Evolutionary conservation across 352 stramenopile species (phyloP).

Genomic region (Phytophthora constricta): DNA sequence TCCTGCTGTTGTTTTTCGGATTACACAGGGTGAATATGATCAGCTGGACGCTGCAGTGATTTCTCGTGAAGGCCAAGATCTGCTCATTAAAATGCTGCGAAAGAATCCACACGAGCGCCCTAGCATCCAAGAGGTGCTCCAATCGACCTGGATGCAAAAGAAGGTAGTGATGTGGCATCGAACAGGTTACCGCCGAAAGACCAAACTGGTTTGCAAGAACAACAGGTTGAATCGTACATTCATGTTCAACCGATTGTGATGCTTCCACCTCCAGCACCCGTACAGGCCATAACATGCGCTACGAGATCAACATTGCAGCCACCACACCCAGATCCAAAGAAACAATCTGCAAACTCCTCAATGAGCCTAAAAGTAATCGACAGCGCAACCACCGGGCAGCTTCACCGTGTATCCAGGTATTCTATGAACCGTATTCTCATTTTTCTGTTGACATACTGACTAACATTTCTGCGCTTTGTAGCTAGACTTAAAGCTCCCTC

Average conservation of each 20-base stretch:
- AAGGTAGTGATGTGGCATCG: neutral
- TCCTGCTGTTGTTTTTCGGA: conserved; percentile 53
- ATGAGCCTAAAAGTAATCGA: no score
- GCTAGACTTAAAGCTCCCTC: conserved; percentile 23
- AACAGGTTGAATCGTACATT: neutral
- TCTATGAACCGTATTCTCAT: neutral
- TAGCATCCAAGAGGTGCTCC: conserved; percentile 23
- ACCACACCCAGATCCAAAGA: neutral
- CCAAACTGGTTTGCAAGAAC: neutral
- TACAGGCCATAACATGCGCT: neutral
- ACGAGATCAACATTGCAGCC: neutral
- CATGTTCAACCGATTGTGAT: neutral
- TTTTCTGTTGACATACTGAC: neutral
- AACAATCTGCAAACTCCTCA: no score
- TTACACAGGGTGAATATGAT: conserved; percentile 47
- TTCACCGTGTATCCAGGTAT: neutral
- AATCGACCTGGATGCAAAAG: conserved; percentile 22
- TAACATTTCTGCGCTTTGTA: neutral
- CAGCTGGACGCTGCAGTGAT: conserved; percentile 22
- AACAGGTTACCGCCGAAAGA: neutral
- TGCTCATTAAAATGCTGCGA: conserved; percentile 41
- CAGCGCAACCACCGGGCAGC: neutral
- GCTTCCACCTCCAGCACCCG: conserved; percentile 1
- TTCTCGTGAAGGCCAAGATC: conserved; percentile 19
- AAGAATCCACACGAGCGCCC: conserved; percentile 19